Evolutionary conservation across 805 yeast genomes (phyloP).

Genomic region (Pichia rugopelliculosa): DNA sequence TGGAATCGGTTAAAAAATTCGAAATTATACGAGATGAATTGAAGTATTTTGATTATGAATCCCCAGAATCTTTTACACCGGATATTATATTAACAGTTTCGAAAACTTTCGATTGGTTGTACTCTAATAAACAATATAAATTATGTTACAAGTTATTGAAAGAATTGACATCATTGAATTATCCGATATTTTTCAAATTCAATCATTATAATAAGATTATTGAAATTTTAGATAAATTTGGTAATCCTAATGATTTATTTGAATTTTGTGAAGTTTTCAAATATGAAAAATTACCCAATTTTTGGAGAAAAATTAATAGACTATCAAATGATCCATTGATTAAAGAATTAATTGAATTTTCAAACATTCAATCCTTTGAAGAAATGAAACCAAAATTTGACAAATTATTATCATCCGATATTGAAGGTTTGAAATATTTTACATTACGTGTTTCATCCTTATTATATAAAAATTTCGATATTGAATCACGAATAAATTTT

Average conservation of each 20-base stretch:
- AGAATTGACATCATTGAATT: background rate
- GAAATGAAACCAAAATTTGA: background rate
- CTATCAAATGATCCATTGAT: constrained; percentile 1
- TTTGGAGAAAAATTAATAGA: constrained; percentile 7
- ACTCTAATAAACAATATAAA: constrained; percentile 13
- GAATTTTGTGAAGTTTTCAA: constrained; percentile 13
- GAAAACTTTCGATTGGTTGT: constrained; percentile 19
- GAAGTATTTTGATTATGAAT: background rate
- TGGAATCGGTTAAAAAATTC: constrained; percentile 9
- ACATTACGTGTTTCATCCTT: constrained; percentile 2
- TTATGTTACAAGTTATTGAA: constrained; percentile 11
- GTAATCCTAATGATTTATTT: constrained; percentile 15
- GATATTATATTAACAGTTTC: constrained; percentile 9
- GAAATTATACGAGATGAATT: constrained; percentile 2
- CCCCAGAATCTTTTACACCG: constrained; percentile 8
- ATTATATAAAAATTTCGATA: constrained; percentile 5
- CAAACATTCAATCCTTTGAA: background rate
- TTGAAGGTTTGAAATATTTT: constrained; percentile 7
- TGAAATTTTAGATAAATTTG: constrained; percentile 19
- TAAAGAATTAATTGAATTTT: constrained; percentile 4
- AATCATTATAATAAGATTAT: constrained; percentile 11
- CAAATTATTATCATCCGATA: background rate
- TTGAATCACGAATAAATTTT: background rate
- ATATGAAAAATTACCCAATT: constrained; percentile 8
- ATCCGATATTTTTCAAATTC: constrained; percentile 14